Base-by-base conservation (phyloP, 2,329 filamentous ascomycete species). In the Ustulina deusta region DNA sequence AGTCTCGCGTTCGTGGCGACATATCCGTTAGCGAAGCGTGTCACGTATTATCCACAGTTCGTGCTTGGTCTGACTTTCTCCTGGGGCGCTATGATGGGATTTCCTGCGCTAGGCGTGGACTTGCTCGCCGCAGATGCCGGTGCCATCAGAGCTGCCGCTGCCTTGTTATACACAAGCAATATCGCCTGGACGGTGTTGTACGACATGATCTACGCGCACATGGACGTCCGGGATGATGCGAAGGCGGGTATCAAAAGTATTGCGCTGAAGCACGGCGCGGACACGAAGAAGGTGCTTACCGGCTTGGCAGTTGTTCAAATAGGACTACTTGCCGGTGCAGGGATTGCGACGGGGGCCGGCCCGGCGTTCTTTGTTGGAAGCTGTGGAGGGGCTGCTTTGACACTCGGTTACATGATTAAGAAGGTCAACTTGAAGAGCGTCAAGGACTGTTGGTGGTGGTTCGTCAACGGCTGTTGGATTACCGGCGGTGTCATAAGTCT, bases 171-270 rank as follows among this genome's bases (percentile, higher is more conserved):
- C 77, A 82, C 86, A 11, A 93, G 91, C 49, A 96, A 94, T 73
- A 84, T 96, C 27, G 89, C 92, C 2, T 97, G 94, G 94, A 97
- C 93, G 0, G 86, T 97, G 29, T 81, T 97, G 44, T 97, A 97
- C 78, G 93, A 97, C 78, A 97, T 96, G 89, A 93, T 97, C 36
- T 97, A 97, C 79, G 93, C 93, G 15, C 93, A 97, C 78, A 95
- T 96, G 90, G 93, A 97, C 75, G 91, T 95, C 78, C 90, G 90
- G 75, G 93, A 97, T 74, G 93, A 97, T 76, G 89, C 85, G 69
- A 94, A 93, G 79, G 93, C 91, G 0, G 94, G 93, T 9, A 96
- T 97, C 81, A 97, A 95, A 83, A 93, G 90, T 75, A 96, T 97
- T 73, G 93, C 92, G 1, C 83, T 97, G 44, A 91, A 91, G 77